These are phyloP conservation scores for Xylaria grammica DNA, from an alignment of 495 filamentous ascomycete genomes.

Conservation along the genomic window DNA sequence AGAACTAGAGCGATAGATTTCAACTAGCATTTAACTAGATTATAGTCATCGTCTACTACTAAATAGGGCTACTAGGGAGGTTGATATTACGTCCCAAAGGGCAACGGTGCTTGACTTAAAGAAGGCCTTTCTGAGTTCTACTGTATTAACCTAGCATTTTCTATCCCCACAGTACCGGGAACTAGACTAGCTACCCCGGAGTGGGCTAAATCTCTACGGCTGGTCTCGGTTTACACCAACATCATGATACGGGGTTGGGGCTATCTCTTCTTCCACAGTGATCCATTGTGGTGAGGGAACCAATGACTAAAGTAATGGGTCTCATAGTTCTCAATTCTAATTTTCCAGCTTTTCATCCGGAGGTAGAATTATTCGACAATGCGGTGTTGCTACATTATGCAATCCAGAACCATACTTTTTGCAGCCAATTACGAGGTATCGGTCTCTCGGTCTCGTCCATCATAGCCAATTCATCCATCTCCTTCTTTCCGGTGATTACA, in stretches of 20 bases:
- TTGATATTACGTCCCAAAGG: too few species aligned
- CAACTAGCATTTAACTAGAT: too few species aligned
- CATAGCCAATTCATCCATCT: conserved; percentile 53
- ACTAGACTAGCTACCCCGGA: background rate
- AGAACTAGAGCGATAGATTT: too few species aligned
- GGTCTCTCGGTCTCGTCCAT: conserved; percentile 43
- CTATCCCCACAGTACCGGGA: too few species aligned
- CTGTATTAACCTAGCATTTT: too few species aligned
- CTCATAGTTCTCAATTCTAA: background rate
- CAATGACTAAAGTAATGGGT: background rate
- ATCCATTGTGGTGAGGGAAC: background rate
- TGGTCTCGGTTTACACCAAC: too few species aligned
- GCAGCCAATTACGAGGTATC: conserved; percentile 44
- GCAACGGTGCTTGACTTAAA: too few species aligned
- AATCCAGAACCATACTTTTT: conserved; percentile 55
- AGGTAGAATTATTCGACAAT: background rate
- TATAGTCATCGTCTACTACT: too few species aligned
- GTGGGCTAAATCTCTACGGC: background rate
- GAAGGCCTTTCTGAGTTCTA: too few species aligned
- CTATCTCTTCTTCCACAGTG: too few species aligned
- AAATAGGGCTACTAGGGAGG: too few species aligned
- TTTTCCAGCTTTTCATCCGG: background rate
- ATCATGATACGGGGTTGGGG: too few species aligned
- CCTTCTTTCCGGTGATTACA: conserved; percentile 54
- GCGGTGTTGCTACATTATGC: conserved; percentile 31